Evolutionary conservation across 257 asterid species (phyloP), one percentile per base, ranked within the genome.

Genomic region (Linderniella brevidens): DNA sequence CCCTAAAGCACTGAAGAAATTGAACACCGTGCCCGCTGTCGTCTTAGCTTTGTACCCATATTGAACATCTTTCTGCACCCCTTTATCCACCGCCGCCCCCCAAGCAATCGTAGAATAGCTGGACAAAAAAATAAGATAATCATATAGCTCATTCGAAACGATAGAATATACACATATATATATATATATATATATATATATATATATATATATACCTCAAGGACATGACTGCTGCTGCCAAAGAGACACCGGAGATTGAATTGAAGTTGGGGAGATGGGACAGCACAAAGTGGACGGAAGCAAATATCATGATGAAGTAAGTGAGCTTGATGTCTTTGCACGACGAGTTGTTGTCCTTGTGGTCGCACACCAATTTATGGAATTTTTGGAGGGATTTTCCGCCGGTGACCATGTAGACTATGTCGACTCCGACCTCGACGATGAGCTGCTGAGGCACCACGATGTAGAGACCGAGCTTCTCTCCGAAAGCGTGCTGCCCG

Each of bases 151-250:
- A 37, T 37, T 6, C 11, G 8, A 37, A 11, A 6, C 40, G 8
- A 11, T 8, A 37, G 40, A 6, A 37, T 11, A n/a, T n/a, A n/a
- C n/a, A n/a, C n/a, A n/a, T n/a, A n/a, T n/a, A n/a, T n/a, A n/a
- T n/a, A n/a, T n/a, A n/a, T n/a, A n/a, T n/a, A n/a, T n/a, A n/a
- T n/a, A n/a, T n/a, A n/a, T n/a, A n/a, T n/a, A n/a, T n/a, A n/a
- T n/a, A n/a, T n/a, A n/a, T n/a, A n/a, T n/a, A n/a, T n/a, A n/a
- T 37, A 17, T 67, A 80, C 93, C 92, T 87, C 47, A 88, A 59
- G 13, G 95, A 88, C 97, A 88, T 84, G 46, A 88, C 79, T 7
- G 97, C 95, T 0, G 97, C 97, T 0, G 95, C 97, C 57, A 87
- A 58, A 0, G 95, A 87, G 5, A 87, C 84, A 1, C 92, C 93